Evolutionary conservation across 176 grass and related monocot genomes (phyloP).

Genomic region (Pontederia crassipes): DNA sequence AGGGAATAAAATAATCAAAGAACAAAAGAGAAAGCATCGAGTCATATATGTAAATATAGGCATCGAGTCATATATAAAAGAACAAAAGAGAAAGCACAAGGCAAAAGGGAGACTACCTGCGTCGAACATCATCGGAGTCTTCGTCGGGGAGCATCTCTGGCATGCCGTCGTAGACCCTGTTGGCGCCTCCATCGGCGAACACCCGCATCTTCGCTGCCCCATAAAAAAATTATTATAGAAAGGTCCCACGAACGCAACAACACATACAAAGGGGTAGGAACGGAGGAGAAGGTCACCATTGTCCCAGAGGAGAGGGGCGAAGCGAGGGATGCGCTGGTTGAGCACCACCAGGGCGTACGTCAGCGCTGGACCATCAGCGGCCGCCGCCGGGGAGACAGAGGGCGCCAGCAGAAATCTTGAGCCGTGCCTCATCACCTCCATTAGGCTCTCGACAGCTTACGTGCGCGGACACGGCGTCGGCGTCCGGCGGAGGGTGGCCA

Average conservation of each 20-base stretch:
- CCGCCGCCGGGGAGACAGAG: not conserved
- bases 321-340: constrained; percentile 82
- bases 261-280: too few relatives aligned
- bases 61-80: not conserved
- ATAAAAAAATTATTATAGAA: not conserved
- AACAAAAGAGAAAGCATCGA: too few relatives aligned
- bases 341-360: constrained; percentile 69
- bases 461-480: too few relatives aligned
- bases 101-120: constrained; percentile 18
- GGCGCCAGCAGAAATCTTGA: constrained; percentile 53
- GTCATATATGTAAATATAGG: too few relatives aligned
- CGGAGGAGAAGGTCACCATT: too few relatives aligned
- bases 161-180: constrained; percentile 69
- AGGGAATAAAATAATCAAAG: too few relatives aligned
- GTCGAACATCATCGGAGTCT: constrained; percentile 46
- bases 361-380: not conserved
- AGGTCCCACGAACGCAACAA: too few relatives aligned
- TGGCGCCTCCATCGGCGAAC: constrained; percentile 86
- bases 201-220: constrained; percentile 52
- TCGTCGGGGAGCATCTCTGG: constrained; percentile 44
- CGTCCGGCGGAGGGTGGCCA: too few relatives aligned
- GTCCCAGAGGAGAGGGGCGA: constrained; percentile 24
- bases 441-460: not conserved
- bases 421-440: constrained; percentile 46
- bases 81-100: not conserved